A percentile compares a stretch with the other conserved stretches of the same genome.
Evolutionary conservation across 176 grass and related monocot species (phyloP).

Genomic region (Oryza meyeriana): DNA sequence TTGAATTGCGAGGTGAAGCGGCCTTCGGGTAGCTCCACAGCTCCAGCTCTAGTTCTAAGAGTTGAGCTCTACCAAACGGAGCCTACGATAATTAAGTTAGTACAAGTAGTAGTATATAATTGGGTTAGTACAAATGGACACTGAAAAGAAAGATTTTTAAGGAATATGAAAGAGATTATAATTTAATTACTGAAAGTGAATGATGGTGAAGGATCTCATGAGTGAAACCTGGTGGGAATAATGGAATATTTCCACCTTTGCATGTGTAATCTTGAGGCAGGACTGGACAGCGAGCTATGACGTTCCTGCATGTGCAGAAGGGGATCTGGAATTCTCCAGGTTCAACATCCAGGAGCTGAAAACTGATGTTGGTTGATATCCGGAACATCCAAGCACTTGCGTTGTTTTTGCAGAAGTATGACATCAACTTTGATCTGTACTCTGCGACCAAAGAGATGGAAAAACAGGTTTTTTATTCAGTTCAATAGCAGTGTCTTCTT

Average conservation of each 20-base stretch:
- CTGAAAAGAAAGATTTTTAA: neutral
- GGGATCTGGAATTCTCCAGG: conserved; percentile 60
- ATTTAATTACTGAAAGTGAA: neutral
- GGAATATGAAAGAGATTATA: neutral
- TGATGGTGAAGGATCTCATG: neutral
- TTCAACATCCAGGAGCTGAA: conserved; percentile 94
- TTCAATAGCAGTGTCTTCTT: neutral
- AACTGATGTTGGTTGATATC: conserved; percentile 90
- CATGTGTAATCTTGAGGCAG: conserved; percentile 20
- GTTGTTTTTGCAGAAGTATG: conserved; percentile 84
- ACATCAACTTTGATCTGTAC: conserved; percentile 93
- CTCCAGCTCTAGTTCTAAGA: no score
- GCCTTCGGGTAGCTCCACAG: no score
- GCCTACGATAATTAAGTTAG: neutral
- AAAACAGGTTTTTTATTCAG: conserved; percentile 61
- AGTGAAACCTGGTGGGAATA: neutral
- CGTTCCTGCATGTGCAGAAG: no score
- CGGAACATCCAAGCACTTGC: conserved; percentile 85
- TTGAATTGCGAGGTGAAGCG: no score
- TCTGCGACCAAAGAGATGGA: conserved; percentile 93
- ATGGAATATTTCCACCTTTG: conserved; percentile 9
- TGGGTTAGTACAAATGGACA: neutral
- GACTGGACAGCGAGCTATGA: no score
- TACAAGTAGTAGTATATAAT: neutral
- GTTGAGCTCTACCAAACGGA: no score